Evolutionary conservation across 257 asterid genomes (phyloP), one percentile per base, ranked within the genome.

Genomic region (Gynochthodes officinalis): DNA sequence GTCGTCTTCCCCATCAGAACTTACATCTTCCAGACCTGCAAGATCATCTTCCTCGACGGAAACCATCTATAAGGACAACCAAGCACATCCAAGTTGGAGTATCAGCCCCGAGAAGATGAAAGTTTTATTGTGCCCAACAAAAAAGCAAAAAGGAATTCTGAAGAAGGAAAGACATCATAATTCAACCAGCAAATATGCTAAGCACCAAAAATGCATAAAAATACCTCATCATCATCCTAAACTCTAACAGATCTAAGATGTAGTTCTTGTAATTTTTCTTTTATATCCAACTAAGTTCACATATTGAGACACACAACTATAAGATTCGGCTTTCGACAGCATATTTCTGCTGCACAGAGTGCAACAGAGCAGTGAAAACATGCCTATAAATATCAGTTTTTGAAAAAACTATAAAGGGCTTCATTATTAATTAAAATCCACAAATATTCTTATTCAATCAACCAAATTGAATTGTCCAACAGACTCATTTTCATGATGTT

Each of bases 31-130:
- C 80, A 91, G 78, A 71, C 97, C 97, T 81, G 98, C 99, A 84
- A 90, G 96, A 79, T 88, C 99, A 78, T 91, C 99, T 48, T 94
- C 97, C 82, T 91, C 99, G 62, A 94, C 93, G 65, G 97, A 85
- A 63, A 90, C 93, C 99, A 91, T 94, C 99, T 94, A 89, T 67
- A 79, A 70, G 67, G 58, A 54, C 63, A 61, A 78, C 33, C 50
- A 50, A 66, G 32, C 30, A 39, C 13, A 27, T 30, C 19, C 5
- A 75, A 66, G 46, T 65, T 40, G 35, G 33, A 57, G 9, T 39
- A n/a, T 57, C 59, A 74, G 60, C 63, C 52, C 18, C 14, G 52
- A 39, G n/a, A 33, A 15, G 18, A 10, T 43, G 11, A 27, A 73
- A 18, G 7, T 63, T 27, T 73, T 4, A 25, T 7, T 39, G 18